Evolutionary conservation across 345 rosid species (phyloP), one percentile per base, ranked within the genome.

Genomic region (Turritis glabra): DNA sequence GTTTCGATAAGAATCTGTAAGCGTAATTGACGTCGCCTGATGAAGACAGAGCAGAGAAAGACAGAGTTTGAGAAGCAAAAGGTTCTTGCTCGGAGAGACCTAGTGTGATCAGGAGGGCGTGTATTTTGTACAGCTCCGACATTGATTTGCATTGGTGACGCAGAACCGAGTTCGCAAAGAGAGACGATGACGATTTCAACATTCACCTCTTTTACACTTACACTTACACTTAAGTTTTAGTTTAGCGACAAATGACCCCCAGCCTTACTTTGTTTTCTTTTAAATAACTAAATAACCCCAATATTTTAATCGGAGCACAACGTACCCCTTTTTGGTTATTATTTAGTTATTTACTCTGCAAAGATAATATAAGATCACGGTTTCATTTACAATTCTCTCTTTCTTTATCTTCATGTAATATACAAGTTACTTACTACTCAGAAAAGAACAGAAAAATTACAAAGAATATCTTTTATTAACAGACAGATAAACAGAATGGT

Each of bases 141-240:
- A 82, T 77, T 13, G 95, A 83, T 61, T 76, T 91, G 80, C 90
- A 87, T 72, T 69, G 84, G 26, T 83, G 87, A 41, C 81, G 78
- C 38, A 84, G 73, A 66, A 68, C 33, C 37, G 74, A 74, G 29
- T 74, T 78, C 19, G 50, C 64, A 35, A 76, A 64, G 7, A 79
- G 48, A 60, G 71, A 61, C 43, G 76, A 66, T 23, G 76, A 71
- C 69, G 78, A 75, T 77, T 80, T 82, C 86, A 78, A 57, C 89
- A 85, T 84, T 70, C 74, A 81, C 74, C 10, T 0, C 43, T 35
- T 35, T 11, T 38, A 4, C 43, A 38, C 43, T 11, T 8, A 10
- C 65, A 7, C 14, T 46, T 7, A 2, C 27, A 15, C 65, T 55
- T 5, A 55, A 4, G 1, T 23, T 54, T 21, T 27, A 29, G 2